Base-by-base conservation (phyloP, 768 basidiomycete genomes). In the Fistulinella prunicolor region DNA sequence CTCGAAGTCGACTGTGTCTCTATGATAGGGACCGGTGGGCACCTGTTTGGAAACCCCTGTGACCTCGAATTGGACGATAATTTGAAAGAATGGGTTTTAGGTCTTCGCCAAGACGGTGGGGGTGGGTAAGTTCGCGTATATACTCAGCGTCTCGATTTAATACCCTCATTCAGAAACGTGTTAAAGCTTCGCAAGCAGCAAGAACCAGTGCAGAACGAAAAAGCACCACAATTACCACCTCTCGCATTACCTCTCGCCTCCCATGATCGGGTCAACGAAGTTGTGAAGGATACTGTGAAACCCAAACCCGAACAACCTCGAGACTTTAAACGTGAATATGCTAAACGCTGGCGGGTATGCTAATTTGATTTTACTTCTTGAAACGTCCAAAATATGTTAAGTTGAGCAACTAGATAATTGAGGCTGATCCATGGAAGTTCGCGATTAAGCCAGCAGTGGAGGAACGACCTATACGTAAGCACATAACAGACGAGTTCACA, bases 101-200 rank as follows among this genome's bases (percentile, higher is more conserved):
- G 81, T n/a, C 64, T 86, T 40, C 74, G 71, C 44, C 62, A 73
- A 38, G 71, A 74, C 30, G 83, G 82, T 29, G 81, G 83, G 38
- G 80, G 72, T 53, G 83, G 83, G 85, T 85, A 60, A 65, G 80
- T 72, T 29, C 37, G 30, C 12, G 37, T 20, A 23, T 41, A 36
- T 19, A 12, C 47, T 49, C 53, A 12, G 8, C 21, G 42, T 46
- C 23, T 0, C 38, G 35, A 23, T 34, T 45, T 42, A 43, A 54
- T 32, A 12, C 9, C 21, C 28, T 41, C 43, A n/a, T 24, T 24
- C 43, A 78, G 74, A 24, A 77, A 78, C 49, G 51, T 75, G 22
- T 61, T 77, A 36, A 82, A 75, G 67, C 56, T 78, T 30, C 67
- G 67, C 48, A 78, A 76, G 51, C 62, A 70, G 47, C 65, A 65